phyloP scores from a whole-genome alignment of 306 rosid genomes.

The Lathyrus sativus region DNA sequence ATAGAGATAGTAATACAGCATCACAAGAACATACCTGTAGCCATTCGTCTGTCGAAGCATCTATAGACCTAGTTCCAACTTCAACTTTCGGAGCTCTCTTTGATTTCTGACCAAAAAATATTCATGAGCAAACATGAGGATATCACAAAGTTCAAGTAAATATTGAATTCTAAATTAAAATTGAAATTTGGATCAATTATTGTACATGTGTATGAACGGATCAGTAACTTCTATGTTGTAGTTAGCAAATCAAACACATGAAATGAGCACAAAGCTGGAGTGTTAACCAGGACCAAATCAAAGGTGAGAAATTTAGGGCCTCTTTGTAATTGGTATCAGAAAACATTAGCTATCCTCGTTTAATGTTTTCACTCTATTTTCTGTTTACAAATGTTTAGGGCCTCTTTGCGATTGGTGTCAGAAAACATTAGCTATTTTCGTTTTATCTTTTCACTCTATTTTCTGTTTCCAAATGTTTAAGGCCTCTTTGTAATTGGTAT shows the following conservation, averaged over 20 bases:
- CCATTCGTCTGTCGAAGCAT: conserved; percentile 90
- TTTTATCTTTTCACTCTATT: neutral
- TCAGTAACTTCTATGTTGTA: neutral
- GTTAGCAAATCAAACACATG: conserved; percentile 24
- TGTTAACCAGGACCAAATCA: conserved; percentile 5
- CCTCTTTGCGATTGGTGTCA: neutral
- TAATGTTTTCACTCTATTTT: neutral
- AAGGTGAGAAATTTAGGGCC: neutral
- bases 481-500: neutral
- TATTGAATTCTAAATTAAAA: conserved; percentile 7
- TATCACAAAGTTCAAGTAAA: conserved; percentile 21
- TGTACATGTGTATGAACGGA: neutral
- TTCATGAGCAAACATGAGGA: conserved; percentile 25
- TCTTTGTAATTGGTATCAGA: neutral
- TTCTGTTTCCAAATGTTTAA: neutral
- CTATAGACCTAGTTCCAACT: conserved; percentile 79
- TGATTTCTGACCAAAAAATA: conserved; percentile 64
- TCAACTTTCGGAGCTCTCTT: conserved; percentile 92
- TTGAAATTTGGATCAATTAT: neutral
- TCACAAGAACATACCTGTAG: conserved; percentile 66
- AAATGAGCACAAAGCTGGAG: neutral
- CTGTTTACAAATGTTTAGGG: neutral
- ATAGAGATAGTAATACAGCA: neutral
- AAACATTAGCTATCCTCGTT: neutral
- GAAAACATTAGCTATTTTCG: neutral